Evolutionary conservation across 169 alveolate genomes (phyloP), one percentile per base, ranked within the genome.

Genomic region (Eimeria acervulina): DNA sequence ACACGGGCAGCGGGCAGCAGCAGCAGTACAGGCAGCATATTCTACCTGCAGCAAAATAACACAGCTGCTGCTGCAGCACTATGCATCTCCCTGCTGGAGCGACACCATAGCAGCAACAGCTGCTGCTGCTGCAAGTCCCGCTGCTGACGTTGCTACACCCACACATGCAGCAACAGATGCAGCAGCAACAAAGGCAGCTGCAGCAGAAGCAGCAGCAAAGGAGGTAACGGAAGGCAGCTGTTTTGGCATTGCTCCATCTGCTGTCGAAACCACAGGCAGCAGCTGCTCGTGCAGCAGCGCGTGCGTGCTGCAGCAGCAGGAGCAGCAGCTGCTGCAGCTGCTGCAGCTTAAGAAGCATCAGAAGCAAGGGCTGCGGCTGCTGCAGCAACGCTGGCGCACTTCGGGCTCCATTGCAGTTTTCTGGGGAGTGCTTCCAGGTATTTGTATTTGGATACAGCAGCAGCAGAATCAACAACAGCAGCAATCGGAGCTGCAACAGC

Each of bases 21-120:
- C 84, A 74, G 84, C 84, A 74, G 52, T 52, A 74, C 59, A 33
- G 5, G 84, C 84, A 74, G 52, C 84, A 7, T 1, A 74, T 26
- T 74, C 31, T 36, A 26, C 15, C 84, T 74, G 84, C 84, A 74
- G 10, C 55, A 74, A 74, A 36, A 40, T 74, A 13, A 40, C 52
- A 36, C 21, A 15, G 26, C 33, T 74, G 84, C 84, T 74, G 84
- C 33, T 74, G 84, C 84, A 33, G 84, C 47, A 52, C 52, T 51
- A 33, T 36, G 47, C 42, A 70, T 10, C 55, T 47, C 5, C n/a
- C 51, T 7, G 44, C 51, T 6, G 81, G 42, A 70, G n/a, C 66
- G 15, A 17, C 66, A 55, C 42, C 66, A 17, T 55, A 13, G 66
- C 74, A 61, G 74, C 74, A 61, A 12, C 36, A 61, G 74, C 23